Base-by-base conservation (phyloP, 2,329 filamentous ascomycete species). In the Fusarium agapanthi region DNA sequence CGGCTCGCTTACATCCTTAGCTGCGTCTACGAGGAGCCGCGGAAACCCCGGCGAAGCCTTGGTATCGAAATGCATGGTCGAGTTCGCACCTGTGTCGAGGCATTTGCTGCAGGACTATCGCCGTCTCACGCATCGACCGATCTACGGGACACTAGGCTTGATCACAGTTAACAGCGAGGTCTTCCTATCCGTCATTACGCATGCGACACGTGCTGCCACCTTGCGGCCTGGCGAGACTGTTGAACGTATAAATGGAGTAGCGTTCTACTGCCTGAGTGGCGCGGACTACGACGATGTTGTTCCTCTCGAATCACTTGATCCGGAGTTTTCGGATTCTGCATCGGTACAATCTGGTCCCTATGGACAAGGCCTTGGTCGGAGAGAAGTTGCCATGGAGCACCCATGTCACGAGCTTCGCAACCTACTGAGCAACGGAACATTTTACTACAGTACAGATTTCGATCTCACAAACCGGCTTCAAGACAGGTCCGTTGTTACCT, bases 361-460 rank as follows among this genome's bases (percentile, higher is more conserved):
- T 62, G 79, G 81, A 9, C 81, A 83, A 69, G 79, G 81, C 40
- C 81, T 90, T 20, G 90, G 91, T 64, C 88, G 91, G 64, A 88
- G 89, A 76, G 94, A 98, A 47, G 85, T 89, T 45, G 83, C 91
- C 32, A 82, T 93, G 35, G 95, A 98, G 78, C 95, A 98, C 81
- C 96, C 96, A 12, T 98, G 95, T 81, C 86, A 94, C 76, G 93
- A 96, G 50, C 83, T 99, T 67, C 95, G 95, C 82, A 98, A 97
- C 86, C 88, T 99, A 41, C 86, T 99, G 62, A 92, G 94, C 79
- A 95, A 97, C 80, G 95, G 95, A 32, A 97, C 93, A 35, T 99
- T 99, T 80, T 99, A 98, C 81, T 99, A 98, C 84, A 98, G 95
- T 80, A 94, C 94, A n/a, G 95, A 98, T 81, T 99, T 99, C 81